Base-by-base conservation (phyloP, 2,329 filamentous ascomycete genomes). In the Hymenoscyphus scutula region DNA sequence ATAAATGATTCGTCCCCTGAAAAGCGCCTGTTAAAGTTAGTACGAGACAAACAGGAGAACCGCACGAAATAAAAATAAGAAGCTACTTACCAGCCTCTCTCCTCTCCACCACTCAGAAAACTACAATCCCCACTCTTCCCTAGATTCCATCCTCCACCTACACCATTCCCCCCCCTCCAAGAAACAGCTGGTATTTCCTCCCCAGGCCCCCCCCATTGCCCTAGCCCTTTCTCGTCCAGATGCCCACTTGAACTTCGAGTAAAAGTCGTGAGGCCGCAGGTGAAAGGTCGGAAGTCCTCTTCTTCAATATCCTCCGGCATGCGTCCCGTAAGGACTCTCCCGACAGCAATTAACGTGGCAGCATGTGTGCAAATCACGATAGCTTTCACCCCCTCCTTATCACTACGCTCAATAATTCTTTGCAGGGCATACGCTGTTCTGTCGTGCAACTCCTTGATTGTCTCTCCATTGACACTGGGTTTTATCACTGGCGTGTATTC, bases 291-390 rank as follows among this genome's bases (percentile, higher is more conserved):
- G 74, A 97, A 97, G 75, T 97, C 93, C 66, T 95, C 89, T 59
- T 84, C 83, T 7, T 84, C 85, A 32, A 86, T 80, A 73, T 89
- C 85, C 0, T 85, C 82, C 0, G 93, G 93, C 82, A 94, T 87
- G 23, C 76, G 71, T 0, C 92, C 92, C 1, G 93, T 97, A 69
- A 99, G 79, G 0, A 86, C 87, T 48, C 95, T 84, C 0, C 94
- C 94, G 68, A 95, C 84, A 8, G 90, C 89, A 73, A 99, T 97
- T 71, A 98, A 84, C 11, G 89, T 86, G 3, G 95, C 95, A 1
- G 95, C 95, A 78, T 99, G 95, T 1, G 91, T 89, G 77, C 91
- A 97, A 45, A 99, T 81, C 48, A 97, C 76, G 27, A 97, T 81
- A 0, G 90, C 83, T 70, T 84, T 86, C 45, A 84, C 80, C n/a